Base-by-base conservation (phyloP, 306 rosid species). In the Cucumis sativus region DNA sequence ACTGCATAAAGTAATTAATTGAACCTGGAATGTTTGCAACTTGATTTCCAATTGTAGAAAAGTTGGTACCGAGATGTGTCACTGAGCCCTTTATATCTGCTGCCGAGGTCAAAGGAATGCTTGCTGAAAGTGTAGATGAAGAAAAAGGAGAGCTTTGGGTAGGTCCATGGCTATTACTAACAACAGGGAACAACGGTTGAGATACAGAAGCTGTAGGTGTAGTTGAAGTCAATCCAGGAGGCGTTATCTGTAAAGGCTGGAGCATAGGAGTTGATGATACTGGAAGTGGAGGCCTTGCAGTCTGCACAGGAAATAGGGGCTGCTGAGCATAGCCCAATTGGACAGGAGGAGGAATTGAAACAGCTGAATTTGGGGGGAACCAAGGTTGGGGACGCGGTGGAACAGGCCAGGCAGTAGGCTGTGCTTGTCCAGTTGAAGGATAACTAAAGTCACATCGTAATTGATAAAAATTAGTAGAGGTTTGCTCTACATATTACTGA, bases 291-390 rank as follows among this genome's bases (percentile, higher is more conserved):
- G 93, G 92, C 80, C 92, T 85, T 77, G 79, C 82, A 78, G 85
- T 91, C 88, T 96, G 99, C 85, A 96, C 96, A 43, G 99, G 99
- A 87, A 96, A 96, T 82, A 96, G 86, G 70, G 99, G 99, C 82
- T 91, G 99, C 30, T 87, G 98, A 57, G 86, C 75, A 81, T 92
- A 85, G 54, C 87, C 87, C 84, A 88, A 79, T 80, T 88, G 85
- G 52, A 83, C 88, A 85, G 97, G 81, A 71, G 91, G 92, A 63
- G 98, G 92, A 75, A 89, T 72, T 68, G 99, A 89, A 81, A 80
- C 91, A 40, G 87, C 80, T 17, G 96, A 89, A 86, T 86, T 88
- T 59, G 84, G 98, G 5, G 96, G 88, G 80, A 80, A 91, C 98
- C 98, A 96, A 35, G 90, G 89, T 82, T 92, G 98, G 74, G 96